Conservation (phyloP, 495 filamentous ascomycete species). For the Aspergillus funiculosus region DNA sequence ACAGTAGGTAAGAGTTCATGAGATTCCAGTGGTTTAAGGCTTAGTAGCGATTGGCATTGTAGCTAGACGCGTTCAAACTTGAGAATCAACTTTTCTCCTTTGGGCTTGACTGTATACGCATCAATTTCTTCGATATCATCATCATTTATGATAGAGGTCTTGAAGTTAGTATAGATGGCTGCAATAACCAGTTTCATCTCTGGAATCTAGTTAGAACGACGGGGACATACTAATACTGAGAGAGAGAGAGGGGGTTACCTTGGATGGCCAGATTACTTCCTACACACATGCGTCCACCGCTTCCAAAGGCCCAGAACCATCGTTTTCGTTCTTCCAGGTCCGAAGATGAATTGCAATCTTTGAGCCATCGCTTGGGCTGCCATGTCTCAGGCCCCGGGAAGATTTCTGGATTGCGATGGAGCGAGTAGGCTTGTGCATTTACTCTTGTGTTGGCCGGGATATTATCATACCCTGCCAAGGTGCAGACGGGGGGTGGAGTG, state of each 20-base stretch:
- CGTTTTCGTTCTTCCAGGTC: slow-evolving; percentile 52
- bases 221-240: background rate
- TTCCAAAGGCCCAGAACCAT: slow-evolving; percentile 83
- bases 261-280: slow-evolving; percentile 77
- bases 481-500: slow-evolving; percentile 50
- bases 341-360: slow-evolving; percentile 26
- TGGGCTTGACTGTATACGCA: slow-evolving; percentile 59
- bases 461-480: slow-evolving; percentile 45
- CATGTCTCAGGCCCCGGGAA: slow-evolving; percentile 58
- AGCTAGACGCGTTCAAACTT: slow-evolving; percentile 31
- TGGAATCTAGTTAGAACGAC: slow-evolving; percentile 15
- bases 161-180: slow-evolving; percentile 65
- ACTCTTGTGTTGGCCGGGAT: slow-evolving; percentile 64
- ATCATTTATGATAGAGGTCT: slow-evolving; percentile 51
- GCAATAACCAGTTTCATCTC: slow-evolving; percentile 46
- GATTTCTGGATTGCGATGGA: slow-evolving; percentile 60
- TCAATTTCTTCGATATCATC: slow-evolving; percentile 58
- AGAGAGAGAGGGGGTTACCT: slow-evolving; percentile 39
- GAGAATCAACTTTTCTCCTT: slow-evolving; percentile 40
- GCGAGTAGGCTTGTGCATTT: slow-evolving; percentile 61
- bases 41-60: background rate
- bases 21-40: background rate
- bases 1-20: too few relatives aligned
- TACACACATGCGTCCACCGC: slow-evolving; percentile 78
- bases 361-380: slow-evolving; percentile 59